phyloP scores from a whole-genome alignment of 1,284 basidiomycete genomes.

The Stereum hirsutum region DNA sequence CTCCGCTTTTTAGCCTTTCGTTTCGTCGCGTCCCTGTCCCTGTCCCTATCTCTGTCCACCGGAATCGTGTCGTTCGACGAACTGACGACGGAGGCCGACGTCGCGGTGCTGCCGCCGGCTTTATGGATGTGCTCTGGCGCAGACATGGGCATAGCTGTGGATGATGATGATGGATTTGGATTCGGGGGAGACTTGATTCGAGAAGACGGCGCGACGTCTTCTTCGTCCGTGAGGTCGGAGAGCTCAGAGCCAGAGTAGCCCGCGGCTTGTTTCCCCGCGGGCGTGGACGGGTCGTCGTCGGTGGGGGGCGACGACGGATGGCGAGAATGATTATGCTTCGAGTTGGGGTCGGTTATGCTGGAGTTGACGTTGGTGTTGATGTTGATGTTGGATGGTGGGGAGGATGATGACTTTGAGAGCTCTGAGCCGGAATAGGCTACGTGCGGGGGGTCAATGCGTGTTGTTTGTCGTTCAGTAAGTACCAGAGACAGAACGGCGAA shows the following conservation, averaged over 20 bases:
- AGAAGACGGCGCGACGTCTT: slow-evolving; percentile 35
- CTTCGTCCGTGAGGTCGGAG: slow-evolving; percentile 74
- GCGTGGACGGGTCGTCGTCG: too few relatives aligned
- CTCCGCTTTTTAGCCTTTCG: slow-evolving; percentile 60
- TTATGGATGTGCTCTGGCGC: slow-evolving; percentile 17
- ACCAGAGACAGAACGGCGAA: too few relatives aligned
- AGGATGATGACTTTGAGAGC: too few relatives aligned
- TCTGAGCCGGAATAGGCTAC: slow-evolving; percentile 25
- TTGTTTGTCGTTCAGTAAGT: background rate
- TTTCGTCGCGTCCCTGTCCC: too few relatives aligned
- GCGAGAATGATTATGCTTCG: too few relatives aligned
- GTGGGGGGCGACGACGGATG: too few relatives aligned
- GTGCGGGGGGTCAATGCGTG: slow-evolving; percentile 5
- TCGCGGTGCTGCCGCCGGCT: slow-evolving; percentile 14
- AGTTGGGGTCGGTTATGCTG: too few relatives aligned
- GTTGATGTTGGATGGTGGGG: too few relatives aligned
- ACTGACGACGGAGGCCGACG: slow-evolving; percentile 1
- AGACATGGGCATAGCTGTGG: slow-evolving; percentile 15
- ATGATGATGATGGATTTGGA: slow-evolving; percentile 9
- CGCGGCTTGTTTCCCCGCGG: too few relatives aligned
- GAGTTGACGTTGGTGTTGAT: too few relatives aligned
- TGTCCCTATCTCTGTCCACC: too few relatives aligned
- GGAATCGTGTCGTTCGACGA: slow-evolving; percentile 15
- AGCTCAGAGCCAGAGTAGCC: slow-evolving; percentile 70
- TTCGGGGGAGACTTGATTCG: too few relatives aligned